phyloP scores from a whole-genome alignment of 2,329 filamentous ascomycete genomes.

The Fusarium duplospermum region DNA sequence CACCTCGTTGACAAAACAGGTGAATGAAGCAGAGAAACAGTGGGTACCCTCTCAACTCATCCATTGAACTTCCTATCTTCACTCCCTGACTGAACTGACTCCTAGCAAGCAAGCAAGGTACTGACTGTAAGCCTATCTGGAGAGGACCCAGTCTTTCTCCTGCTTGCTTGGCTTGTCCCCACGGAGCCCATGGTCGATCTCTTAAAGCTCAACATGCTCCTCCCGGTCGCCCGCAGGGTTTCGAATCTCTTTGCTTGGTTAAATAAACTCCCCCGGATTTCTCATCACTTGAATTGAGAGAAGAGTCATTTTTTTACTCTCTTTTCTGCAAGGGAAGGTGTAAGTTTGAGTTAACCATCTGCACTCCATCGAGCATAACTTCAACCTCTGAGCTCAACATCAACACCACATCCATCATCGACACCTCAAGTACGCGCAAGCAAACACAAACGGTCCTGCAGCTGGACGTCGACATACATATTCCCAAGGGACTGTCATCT shows the following conservation, averaged over 20 bases:
- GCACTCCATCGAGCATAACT: neutral
- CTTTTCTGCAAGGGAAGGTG: neutral
- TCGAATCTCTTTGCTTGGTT: neutral
- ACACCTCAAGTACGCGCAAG: neutral
- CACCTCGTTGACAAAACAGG: neutral
- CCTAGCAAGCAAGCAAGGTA: neutral
- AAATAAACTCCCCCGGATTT: slow-evolving; percentile 29
- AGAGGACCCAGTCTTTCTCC: slow-evolving; percentile 41
- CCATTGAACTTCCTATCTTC: slow-evolving; percentile 23
- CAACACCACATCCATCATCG: slow-evolving; percentile 12
- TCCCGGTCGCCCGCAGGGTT: slow-evolving; percentile 35
- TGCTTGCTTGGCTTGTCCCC: slow-evolving; percentile 27
- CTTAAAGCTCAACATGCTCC: slow-evolving; percentile 41
- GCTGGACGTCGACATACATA: slow-evolving; percentile 7
- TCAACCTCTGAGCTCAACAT: slow-evolving; percentile 19
- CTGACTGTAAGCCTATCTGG: slow-evolving; percentile 32
- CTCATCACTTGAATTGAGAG: slow-evolving; percentile 8
- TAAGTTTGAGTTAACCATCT: slow-evolving; percentile 5
- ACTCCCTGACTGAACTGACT: slow-evolving; percentile 23
- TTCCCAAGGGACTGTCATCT: slow-evolving; percentile 9
- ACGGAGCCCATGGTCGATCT: slow-evolving; percentile 34
- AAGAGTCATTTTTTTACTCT: neutral
- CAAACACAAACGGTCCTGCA: slow-evolving; percentile 6
- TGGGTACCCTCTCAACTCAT: slow-evolving; percentile 19
- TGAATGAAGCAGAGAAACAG: slow-evolving; percentile 2